Percentiles rank a stretch among this genome's conserved stretches.
Evolutionary conservation across 805 yeast species (phyloP).

Genomic region (Teunomyces gatunensis): DNA sequence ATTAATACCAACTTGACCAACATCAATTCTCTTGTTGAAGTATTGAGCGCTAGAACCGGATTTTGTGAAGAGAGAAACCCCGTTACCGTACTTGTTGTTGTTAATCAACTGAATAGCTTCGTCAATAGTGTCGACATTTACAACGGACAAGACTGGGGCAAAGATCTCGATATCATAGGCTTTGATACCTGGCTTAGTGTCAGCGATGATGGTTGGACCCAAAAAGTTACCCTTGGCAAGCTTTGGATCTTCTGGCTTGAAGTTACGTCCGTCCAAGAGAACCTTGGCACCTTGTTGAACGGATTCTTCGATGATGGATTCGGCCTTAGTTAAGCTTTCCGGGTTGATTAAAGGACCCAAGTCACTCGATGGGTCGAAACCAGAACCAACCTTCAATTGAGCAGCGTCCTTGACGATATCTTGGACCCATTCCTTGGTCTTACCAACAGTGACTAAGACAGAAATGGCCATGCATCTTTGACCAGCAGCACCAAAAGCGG

Average conservation of each 20-base stretch:
- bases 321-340: constrained; percentile 51
- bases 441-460: constrained; percentile 69
- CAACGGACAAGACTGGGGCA: constrained; percentile 70
- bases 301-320: constrained; percentile 53
- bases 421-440: constrained; percentile 58
- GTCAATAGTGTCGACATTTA: constrained; percentile 61
- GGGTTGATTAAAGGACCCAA: constrained; percentile 75
- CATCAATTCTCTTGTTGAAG: constrained; percentile 64
- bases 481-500: constrained; percentile 83
- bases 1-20: constrained; percentile 76
- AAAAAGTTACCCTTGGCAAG: constrained; percentile 61
- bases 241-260: constrained; percentile 35
- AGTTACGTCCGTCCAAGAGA: constrained; percentile 61
- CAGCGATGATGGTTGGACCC: constrained; percentile 65
- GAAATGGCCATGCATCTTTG: constrained; percentile 82
- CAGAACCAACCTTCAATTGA: constrained; percentile 58
- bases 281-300: constrained; percentile 62
- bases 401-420: constrained; percentile 60
- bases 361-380: constrained; percentile 60
- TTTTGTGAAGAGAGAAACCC: constrained; percentile 65
- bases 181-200: constrained; percentile 65
- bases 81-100: constrained; percentile 62
- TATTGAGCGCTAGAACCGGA: constrained; percentile 70
- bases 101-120: constrained; percentile 67
- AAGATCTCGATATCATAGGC: constrained; percentile 74